phyloP scores from a whole-genome alignment of 306 rosid species.

The Cicer arietinum region DNA sequence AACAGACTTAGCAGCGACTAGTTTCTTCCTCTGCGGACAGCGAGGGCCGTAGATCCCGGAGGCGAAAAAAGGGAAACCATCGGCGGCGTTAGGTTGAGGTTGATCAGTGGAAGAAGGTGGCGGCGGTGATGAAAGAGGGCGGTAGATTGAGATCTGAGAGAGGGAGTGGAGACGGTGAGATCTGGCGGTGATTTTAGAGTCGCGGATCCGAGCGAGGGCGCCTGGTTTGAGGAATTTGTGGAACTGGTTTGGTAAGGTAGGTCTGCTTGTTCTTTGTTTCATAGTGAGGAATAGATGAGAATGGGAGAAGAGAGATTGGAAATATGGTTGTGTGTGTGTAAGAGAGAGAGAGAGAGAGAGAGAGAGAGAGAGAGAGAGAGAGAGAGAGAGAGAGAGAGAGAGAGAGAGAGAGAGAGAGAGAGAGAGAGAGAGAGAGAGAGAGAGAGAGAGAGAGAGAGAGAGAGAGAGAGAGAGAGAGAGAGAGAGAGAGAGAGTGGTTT shows the following conservation, averaged over 20 bases:
- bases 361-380: background rate
- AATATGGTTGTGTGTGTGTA: background rate
- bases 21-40: constrained; percentile 77
- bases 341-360: background rate
- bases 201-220: constrained; percentile 84
- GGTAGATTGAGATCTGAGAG: constrained; percentile 53
- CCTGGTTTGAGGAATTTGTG: constrained; percentile 91
- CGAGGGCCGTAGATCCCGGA: constrained; percentile 63
- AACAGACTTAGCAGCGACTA: constrained; percentile 66
- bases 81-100: constrained; percentile 30
- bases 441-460: background rate
- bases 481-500: background rate
- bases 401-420: constrained; percentile 3
- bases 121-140: constrained; percentile 27
- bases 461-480: background rate
- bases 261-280: constrained; percentile 62
- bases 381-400: constrained; percentile 5
- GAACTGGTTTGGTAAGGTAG: constrained; percentile 48
- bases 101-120: constrained; percentile 36
- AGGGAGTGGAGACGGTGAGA: constrained; percentile 51
- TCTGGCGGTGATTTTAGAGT: constrained; percentile 77
- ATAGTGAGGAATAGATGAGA: constrained; percentile 46
- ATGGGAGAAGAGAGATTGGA: constrained; percentile 31
- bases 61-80: constrained; percentile 59
- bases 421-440: background rate